Evolutionary conservation across 2,329 filamentous ascomycete genomes (phyloP).

Genomic region (Aspergillus ochraceus): DNA sequence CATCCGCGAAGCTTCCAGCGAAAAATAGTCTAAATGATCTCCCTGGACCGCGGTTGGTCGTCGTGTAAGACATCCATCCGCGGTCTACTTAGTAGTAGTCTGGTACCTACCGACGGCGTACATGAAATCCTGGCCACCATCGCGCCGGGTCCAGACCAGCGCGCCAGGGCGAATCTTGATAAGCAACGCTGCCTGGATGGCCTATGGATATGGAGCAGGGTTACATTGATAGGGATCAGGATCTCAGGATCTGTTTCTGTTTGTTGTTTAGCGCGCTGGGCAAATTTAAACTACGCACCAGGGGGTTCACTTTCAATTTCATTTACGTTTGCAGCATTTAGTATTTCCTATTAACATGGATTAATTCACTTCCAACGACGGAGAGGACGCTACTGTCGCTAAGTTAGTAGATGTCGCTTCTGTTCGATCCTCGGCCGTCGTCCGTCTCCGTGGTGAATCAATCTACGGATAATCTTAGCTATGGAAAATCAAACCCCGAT

Average conservation of each 20-base stretch:
- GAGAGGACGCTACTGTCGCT: too few species aligned
- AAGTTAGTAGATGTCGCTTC: too few species aligned
- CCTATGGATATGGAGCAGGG: background rate
- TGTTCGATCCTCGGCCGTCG: background rate
- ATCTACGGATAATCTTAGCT: too few species aligned
- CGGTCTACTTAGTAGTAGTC: background rate
- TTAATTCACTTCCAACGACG: too few species aligned
- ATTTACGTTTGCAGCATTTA: too few species aligned
- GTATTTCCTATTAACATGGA: too few species aligned
- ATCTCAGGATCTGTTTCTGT: background rate
- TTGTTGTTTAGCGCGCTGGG: background rate
- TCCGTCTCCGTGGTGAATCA: background rate
- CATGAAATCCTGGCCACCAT: background rate
- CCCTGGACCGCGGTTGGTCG: background rate
- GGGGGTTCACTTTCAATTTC: too few species aligned
- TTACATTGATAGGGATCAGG: background rate
- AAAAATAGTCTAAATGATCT: background rate
- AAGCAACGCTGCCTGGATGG: background rate
- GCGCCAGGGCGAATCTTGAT: background rate
- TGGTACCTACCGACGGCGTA: background rate
- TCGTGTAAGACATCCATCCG: background rate
- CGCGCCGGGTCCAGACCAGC: background rate
- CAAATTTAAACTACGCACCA: background rate
- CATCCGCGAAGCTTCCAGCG: background rate
- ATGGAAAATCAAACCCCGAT: background rate